A percentile compares a stretch with the other conserved stretches of the same genome.
Evolutionary conservation across 257 asterid species (phyloP).

Genomic region (Gentiana straminea): DNA sequence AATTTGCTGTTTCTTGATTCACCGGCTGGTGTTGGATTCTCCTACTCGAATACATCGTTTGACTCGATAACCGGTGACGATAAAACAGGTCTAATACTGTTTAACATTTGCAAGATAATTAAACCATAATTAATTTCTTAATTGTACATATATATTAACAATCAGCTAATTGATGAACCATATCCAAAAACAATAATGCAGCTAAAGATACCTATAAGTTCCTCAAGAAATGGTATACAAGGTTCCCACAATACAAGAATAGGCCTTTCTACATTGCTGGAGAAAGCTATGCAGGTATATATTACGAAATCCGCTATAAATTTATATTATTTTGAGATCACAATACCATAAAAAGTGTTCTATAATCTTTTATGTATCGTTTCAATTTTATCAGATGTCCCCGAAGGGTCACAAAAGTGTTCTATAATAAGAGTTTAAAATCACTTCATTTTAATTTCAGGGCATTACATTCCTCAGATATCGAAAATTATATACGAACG

Average conservation of each 20-base stretch:
- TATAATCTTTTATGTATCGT: no score
- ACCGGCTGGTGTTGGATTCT: slow-evolving; percentile 69
- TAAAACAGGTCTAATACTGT: slow-evolving; percentile 29
- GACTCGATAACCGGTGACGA: slow-evolving; percentile 34
- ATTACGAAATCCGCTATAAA: neutral
- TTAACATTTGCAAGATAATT: neutral
- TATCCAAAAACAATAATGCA: slow-evolving; percentile 7
- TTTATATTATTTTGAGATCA: no score
- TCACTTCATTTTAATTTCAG: slow-evolving; percentile 11
- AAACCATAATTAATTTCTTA: neutral
- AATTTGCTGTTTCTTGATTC: slow-evolving; percentile 57
- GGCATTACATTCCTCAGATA: slow-evolving; percentile 55
- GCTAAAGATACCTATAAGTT: slow-evolving; percentile 46
- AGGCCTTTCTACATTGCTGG: slow-evolving; percentile 52
- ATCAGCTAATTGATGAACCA: neutral
- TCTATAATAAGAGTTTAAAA: no score
- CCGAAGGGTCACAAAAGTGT: no score
- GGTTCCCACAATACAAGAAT: slow-evolving; percentile 48
- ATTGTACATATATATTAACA: neutral
- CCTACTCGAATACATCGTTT: slow-evolving; percentile 43
- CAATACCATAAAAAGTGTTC: no score
- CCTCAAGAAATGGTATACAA: slow-evolving; percentile 38
- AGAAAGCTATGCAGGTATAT: slow-evolving; percentile 61
- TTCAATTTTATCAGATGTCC: no score
- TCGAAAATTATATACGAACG: slow-evolving; percentile 33